phyloP scores from a whole-genome alignment of 306 rosid genomes.

The Corylus americana region DNA sequence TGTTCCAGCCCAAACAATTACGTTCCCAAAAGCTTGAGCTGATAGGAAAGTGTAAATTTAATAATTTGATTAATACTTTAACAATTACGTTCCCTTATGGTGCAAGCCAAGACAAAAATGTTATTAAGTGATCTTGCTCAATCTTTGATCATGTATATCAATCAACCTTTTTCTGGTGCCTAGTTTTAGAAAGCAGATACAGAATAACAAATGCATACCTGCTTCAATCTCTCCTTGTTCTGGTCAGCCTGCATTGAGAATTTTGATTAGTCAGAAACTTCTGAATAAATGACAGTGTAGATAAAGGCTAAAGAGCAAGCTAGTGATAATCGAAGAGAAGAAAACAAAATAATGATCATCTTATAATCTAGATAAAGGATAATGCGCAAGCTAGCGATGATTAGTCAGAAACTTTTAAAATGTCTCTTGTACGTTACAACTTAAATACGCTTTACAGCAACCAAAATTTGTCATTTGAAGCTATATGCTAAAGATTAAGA shows the following conservation, averaged over 20 bases:
- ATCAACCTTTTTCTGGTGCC: background rate
- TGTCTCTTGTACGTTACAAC: background rate
- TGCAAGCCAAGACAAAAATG: background rate
- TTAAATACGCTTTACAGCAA: background rate
- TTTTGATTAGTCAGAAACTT: slow-evolving; percentile 33
- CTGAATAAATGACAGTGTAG: slow-evolving; percentile 25
- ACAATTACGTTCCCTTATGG: background rate
- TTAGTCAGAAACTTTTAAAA: too few relatives aligned
- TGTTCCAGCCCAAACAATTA: too few relatives aligned
- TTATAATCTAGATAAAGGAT: slow-evolving; percentile 25
- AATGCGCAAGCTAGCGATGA: background rate
- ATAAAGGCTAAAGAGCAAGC: slow-evolving; percentile 12
- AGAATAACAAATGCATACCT: slow-evolving; percentile 42
- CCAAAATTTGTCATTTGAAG: background rate
- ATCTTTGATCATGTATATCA: background rate
- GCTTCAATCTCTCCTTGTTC: slow-evolving; percentile 52
- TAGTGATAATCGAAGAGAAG: background rate
- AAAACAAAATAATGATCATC: too few relatives aligned
- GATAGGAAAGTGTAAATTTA: too few relatives aligned
- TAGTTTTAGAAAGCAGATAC: slow-evolving; percentile 5
- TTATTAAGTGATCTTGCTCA: background rate
- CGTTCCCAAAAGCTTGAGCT: too few relatives aligned
- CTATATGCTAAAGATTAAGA: background rate
- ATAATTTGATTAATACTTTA: too few relatives aligned
- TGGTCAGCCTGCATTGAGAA: slow-evolving; percentile 64